phyloP scores from a whole-genome alignment of 495 filamentous ascomycete genomes.

The Aspergillus egyptiacus region DNA sequence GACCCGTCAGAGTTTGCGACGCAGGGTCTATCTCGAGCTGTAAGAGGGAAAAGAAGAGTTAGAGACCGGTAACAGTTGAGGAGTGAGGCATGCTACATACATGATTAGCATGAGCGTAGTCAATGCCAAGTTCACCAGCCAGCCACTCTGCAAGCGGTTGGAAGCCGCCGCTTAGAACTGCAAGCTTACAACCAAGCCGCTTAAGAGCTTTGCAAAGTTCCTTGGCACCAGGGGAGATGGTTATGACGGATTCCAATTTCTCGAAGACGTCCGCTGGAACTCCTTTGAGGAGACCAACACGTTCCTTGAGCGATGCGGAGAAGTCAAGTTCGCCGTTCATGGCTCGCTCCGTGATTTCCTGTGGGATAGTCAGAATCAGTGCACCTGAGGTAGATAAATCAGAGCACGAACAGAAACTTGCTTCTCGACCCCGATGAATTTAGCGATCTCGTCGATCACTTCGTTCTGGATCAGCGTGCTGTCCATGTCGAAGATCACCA shows the following conservation, averaged over 20 bases:
- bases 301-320: conserved; percentile 66
- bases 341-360: conserved; percentile 79
- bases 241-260: conserved; percentile 62
- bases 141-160: conserved; percentile 82
- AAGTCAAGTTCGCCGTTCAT: conserved; percentile 99
- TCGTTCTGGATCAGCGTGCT: conserved; percentile 93
- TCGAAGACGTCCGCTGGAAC: conserved; percentile 76
- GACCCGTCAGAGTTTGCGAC: conserved; percentile 69
- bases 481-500: conserved; percentile 98
- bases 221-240: conserved; percentile 72
- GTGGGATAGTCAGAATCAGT: conserved; percentile 9
- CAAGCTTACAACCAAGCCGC: conserved; percentile 71
- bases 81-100: conserved; percentile 29
- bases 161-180: conserved; percentile 89
- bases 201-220: conserved; percentile 69
- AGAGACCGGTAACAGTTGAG: background rate
- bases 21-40: conserved; percentile 62
- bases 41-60: background rate
- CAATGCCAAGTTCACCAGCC: conserved; percentile 69
- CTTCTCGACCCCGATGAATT: conserved; percentile 66
- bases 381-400: conserved; percentile 24
- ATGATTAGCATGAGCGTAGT: conserved; percentile 82
- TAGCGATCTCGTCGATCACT: conserved; percentile 90
- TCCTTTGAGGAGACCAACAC: conserved; percentile 74
- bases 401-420: conserved; percentile 49